A percentile compares a stretch with the other conserved stretches of the same genome.
phyloP scores from a whole-genome alignment of 352 stramenopile genomes.

The Achlya hypogyna region DNA sequence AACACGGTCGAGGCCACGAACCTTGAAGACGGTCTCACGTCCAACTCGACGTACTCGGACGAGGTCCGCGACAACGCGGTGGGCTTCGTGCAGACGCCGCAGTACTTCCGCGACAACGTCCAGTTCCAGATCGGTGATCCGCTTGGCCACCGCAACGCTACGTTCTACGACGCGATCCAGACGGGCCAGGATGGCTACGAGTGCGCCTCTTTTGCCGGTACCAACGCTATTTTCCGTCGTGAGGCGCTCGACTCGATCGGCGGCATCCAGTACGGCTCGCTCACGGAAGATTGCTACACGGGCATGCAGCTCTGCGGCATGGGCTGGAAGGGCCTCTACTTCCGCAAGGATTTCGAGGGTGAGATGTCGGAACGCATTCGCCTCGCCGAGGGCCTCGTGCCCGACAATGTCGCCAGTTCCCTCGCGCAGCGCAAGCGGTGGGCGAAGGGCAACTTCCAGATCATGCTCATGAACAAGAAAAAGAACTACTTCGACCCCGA shows the following conservation, averaged over 20 bases:
- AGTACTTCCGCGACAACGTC: conserved; percentile 80
- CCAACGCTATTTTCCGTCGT: conserved; percentile 70
- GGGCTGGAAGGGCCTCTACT: conserved; percentile 81
- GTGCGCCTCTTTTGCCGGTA: conserved; percentile 67
- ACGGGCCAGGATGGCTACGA: conserved; percentile 79
- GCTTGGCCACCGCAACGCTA: conserved; percentile 67
- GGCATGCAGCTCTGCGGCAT: conserved; percentile 62
- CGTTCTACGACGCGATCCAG: conserved; percentile 81
- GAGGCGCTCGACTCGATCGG: conserved; percentile 77
- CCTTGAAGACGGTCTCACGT: conserved; percentile 36
- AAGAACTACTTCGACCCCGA: conserved; percentile 70
- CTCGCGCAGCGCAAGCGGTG: conserved; percentile 73
- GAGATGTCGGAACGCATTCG: conserved; percentile 64
- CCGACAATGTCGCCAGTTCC: conserved; percentile 64
- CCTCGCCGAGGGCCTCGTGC: conserved; percentile 65
- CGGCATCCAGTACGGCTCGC: conserved; percentile 74
- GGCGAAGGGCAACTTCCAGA: conserved; percentile 84
- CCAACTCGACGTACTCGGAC: conserved; percentile 62
- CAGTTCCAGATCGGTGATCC: conserved; percentile 77
- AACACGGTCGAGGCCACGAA: conserved; percentile 47
- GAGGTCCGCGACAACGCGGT: conserved; percentile 72
- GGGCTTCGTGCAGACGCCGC: conserved; percentile 69
- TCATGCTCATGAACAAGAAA: conserved; percentile 72
- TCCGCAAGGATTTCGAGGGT: conserved; percentile 82
- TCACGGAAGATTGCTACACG: conserved; percentile 81